Percentiles rank a stretch among this genome's conserved stretches.
These are phyloP conservation scores for Crithidia bombi DNA, from an alignment of 208 protist species.

Conservation along the genomic window DNA sequence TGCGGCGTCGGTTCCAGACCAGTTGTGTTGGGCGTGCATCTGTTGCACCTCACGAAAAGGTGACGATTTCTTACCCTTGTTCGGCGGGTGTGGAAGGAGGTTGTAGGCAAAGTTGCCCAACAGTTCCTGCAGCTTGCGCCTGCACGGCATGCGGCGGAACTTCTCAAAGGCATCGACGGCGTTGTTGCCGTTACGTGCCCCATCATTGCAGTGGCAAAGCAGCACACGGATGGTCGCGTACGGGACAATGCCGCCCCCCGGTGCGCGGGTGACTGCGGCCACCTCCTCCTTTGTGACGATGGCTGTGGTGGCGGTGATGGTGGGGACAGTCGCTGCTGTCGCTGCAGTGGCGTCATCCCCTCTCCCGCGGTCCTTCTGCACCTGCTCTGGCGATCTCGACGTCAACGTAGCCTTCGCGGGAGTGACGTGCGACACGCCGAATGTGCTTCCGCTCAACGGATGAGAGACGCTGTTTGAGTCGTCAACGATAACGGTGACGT, in stretches of 20 bases:
- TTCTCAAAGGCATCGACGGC: conserved; percentile 9
- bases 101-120: conserved; percentile 4
- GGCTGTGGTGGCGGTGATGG: neutral
- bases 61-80: neutral
- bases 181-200: conserved; percentile 3
- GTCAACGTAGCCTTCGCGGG: too few relatives aligned
- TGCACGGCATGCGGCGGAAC: conserved; percentile 13
- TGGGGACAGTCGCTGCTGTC: neutral
- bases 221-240: conserved; percentile 9
- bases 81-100: neutral
- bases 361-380: too few relatives aligned
- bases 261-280: neutral
- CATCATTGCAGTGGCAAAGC: conserved; percentile 7
- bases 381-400: too few relatives aligned
- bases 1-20: neutral
- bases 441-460: too few relatives aligned
- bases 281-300: neutral
- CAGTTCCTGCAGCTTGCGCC: conserved; percentile 6
- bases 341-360: too few relatives aligned
- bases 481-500: too few relatives aligned
- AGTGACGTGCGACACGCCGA: neutral
- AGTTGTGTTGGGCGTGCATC: neutral
- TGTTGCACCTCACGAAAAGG: neutral
- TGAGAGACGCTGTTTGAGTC: too few relatives aligned
- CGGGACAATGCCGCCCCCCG: neutral